These are phyloP conservation scores for Crepidotus variabilis DNA, from an alignment of 768 basidiomycete species.

Conservation along the genomic window DNA sequence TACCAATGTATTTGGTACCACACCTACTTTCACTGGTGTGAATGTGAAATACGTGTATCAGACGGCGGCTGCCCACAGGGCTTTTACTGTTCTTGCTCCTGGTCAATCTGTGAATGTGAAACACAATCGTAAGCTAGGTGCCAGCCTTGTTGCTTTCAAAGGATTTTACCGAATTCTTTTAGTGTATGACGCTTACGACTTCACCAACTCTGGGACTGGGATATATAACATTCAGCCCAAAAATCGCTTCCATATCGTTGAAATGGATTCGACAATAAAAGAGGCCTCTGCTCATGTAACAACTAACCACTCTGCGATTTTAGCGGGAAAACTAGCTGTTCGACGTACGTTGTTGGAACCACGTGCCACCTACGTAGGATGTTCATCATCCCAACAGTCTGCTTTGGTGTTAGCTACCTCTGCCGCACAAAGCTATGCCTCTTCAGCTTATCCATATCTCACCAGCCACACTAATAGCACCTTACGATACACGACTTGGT, in stretches of 20 bases:
- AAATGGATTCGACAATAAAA: conserved; percentile 17
- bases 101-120: conserved; percentile 28
- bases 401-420: conserved; percentile 30
- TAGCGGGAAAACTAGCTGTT: conserved; percentile 36
- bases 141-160: background rate
- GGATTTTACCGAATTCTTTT: background rate
- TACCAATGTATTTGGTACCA: conserved; percentile 25
- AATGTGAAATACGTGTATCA: conserved; percentile 39
- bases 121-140: conserved; percentile 32
- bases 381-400: conserved; percentile 28
- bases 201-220: conserved; percentile 30
- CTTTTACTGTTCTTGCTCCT: conserved; percentile 35
- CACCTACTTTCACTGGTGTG: conserved; percentile 37
- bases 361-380: conserved; percentile 32
- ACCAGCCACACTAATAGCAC: conserved; percentile 26
- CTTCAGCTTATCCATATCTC: conserved; percentile 30
- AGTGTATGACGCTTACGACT: conserved; percentile 42
- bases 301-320: conserved; percentile 26
- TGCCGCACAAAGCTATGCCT: conserved; percentile 35
- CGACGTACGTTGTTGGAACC: conserved; percentile 25
- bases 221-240: conserved; percentile 31
- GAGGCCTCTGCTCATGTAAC: conserved; percentile 30
- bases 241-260: conserved; percentile 28
- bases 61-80: conserved; percentile 23
- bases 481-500: conserved; percentile 1